These are phyloP conservation scores for Spergularia bocconei DNA, from an alignment of 148 eudicot species.

Conservation along the genomic window DNA sequence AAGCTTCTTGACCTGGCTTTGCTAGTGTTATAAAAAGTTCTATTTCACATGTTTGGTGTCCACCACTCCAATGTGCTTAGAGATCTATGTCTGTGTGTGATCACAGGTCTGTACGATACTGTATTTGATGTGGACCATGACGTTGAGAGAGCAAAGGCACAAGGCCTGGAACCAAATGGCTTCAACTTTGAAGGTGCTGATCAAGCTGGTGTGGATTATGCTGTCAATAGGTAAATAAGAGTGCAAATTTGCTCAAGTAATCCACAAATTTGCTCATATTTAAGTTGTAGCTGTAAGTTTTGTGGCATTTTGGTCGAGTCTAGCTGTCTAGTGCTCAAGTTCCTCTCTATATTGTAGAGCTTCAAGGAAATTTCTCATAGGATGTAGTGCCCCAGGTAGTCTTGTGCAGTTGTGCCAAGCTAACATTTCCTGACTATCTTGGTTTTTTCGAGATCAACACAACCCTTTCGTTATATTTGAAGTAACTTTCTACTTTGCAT, in stretches of 20 bases:
- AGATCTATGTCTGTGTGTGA: not conserved
- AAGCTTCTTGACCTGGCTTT: not conserved
- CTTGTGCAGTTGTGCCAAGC: too few species aligned
- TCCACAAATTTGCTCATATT: too few species aligned
- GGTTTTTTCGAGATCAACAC: not conserved
- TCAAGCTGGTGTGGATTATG: conserved; percentile 84
- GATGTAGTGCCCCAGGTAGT: too few species aligned
- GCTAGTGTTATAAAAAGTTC: not conserved
- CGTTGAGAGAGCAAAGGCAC: conserved; percentile 82
- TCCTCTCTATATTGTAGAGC: too few species aligned
- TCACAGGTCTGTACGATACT: conserved; percentile 85
- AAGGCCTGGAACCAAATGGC: conserved; percentile 89
- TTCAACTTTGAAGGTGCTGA: conserved; percentile 97
- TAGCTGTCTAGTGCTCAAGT: not conserved
- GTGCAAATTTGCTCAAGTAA: conserved; percentile 3
- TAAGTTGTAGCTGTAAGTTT: not conserved
- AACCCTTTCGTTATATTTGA: not conserved
- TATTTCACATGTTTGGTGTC: not conserved
- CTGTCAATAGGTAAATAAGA: conserved; percentile 67
- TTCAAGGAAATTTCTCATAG: too few species aligned
- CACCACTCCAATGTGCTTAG: not conserved
- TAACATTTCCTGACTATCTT: too few species aligned
- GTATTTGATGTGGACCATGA: conserved; percentile 94
- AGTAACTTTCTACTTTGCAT: not conserved
- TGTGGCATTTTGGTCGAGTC: not conserved